Conservation (phyloP, 345 rosid species). For the Populus tremula region DNA sequence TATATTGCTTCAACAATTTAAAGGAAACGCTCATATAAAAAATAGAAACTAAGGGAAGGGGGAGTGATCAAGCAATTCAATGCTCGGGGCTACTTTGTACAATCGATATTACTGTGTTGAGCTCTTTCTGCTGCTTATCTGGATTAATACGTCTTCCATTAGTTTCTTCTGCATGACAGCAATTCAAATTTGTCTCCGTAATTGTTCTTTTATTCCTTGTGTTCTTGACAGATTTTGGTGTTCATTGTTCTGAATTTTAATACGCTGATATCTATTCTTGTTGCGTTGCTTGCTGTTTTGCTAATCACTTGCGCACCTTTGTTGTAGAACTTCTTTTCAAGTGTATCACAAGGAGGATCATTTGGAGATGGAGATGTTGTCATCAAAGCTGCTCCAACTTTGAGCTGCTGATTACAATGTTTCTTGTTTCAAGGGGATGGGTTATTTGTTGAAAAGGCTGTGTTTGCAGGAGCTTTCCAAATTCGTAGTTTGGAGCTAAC, state of each 20-base stretch:
- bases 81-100: background rate
- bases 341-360: constrained; percentile 12
- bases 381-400: constrained; percentile 9
- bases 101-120: background rate
- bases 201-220: background rate
- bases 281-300: background rate
- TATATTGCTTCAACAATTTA: background rate
- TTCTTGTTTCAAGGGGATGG: background rate
- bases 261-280: background rate
- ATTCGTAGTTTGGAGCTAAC: constrained; percentile 12
- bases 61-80: background rate
- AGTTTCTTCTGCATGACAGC: background rate
- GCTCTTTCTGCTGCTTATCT: background rate
- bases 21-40: background rate
- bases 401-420: background rate
- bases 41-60: background rate
- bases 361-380: constrained; percentile 13
- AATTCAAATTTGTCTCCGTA: background rate
- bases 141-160: background rate
- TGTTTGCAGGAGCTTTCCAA: constrained; percentile 4
- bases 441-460: background rate
- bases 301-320: background rate
- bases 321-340: constrained; percentile 26
- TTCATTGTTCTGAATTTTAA: background rate
- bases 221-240: background rate